Evolutionary conservation across 345 rosid genomes (phyloP), one percentile per base, ranked within the genome.

Genomic region (Dipteronia dyeriana): DNA sequence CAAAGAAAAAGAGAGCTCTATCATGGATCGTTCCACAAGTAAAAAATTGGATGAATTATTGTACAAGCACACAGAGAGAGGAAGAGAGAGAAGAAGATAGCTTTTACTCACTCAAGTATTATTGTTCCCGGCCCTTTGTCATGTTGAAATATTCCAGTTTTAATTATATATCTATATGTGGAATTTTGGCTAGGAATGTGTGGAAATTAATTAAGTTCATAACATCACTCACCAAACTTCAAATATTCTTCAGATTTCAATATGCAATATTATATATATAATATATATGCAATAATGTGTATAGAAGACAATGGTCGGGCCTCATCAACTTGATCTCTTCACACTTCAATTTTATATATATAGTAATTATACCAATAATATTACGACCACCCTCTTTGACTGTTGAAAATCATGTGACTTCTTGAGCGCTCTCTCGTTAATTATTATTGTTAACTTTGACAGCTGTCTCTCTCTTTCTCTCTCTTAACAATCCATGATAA

Each of bases 241-340:
- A 79, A 74, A 77, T 68, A 39, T 76, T 79, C 78, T 78, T 56
- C 12, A 53, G 43, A 61, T 29, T 73, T 53, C 31, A 14, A 39
- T 78, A 38, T 63, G 43, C 26, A 62, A n/a, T 45, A 22, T 14
- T 14, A 74, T 22, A 7, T 45, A 41, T 41, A 41, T 41, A 41
- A 41, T 19, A 54, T 31, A 79, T 39, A 23, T 26, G 10, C 71
- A 64, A 29, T 75, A 53, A 31, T 75, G 34, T 25, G 17, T 70
- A 60, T 68, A 19, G 82, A 66, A 80, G 83, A 83, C 82, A 66
- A 67, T 56, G 75, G 84, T 78, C 85, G 79, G 78, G 70, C 59
- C 59, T 66, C 60, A 34, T 34, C 38, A 7, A 39, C 53, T 47
- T 61, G 71, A 71, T 47, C 75, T 67, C 69, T 39, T 61, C 47